Percentiles rank a stretch among this genome's conserved stretches.
These are phyloP conservation scores for Dichotomocladium elegans DNA, from an alignment of 371 early-diverging fungal species.

Conservation along the genomic window DNA sequence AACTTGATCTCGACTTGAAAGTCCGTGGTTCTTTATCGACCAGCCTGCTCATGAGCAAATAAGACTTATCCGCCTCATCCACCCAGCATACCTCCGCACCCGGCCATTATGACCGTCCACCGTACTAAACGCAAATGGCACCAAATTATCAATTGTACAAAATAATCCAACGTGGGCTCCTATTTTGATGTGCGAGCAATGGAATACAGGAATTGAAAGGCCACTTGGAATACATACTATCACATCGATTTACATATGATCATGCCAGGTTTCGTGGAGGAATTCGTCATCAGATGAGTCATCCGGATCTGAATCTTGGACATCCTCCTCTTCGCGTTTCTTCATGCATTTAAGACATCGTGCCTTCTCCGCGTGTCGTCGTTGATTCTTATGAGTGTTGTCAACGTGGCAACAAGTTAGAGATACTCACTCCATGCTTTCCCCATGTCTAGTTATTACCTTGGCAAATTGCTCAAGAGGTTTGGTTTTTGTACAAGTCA, in stretches of 20 bases:
- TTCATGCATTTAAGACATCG: conserved; percentile 45
- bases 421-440: not conserved
- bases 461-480: conserved; percentile 44
- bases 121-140: no score
- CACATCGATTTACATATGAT: conserved; percentile 4
- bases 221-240: no score
- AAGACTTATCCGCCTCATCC: not conserved
- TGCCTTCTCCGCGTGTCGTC: conserved; percentile 45
- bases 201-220: no score
- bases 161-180: no score
- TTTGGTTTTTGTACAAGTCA: conserved; percentile 37
- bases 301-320: conserved; percentile 39
- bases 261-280: conserved; percentile 24
- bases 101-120: no score
- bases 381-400: conserved; percentile 48
- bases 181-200: no score
- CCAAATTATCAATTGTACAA: no score
- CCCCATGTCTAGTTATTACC: conserved; percentile 13
- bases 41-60: conserved; percentile 6
- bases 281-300: conserved; percentile 23
- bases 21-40: conserved; percentile 8
- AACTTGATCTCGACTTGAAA: conserved; percentile 12
- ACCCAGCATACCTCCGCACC: no score
- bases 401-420: no score
- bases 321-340: conserved; percentile 46